Evolutionary conservation across 108 stramenopile genomes (phyloP), one percentile per base, ranked within the genome.

Genomic region (Cyclostephanos invisitatus): DNA sequence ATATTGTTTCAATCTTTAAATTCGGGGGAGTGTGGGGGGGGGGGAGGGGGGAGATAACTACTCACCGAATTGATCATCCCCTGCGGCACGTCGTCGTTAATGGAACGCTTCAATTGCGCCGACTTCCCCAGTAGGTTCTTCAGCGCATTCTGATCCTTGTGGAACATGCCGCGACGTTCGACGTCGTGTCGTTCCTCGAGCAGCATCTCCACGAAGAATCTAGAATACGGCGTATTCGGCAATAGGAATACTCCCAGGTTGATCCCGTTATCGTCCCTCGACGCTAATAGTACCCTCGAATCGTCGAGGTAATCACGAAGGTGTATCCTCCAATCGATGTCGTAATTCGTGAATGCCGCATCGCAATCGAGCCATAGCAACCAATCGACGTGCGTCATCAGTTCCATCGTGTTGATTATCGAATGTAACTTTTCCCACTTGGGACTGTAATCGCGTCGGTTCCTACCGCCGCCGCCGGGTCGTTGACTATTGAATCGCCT

Each of bases 291-390:
- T 5, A 73, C 49, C 44, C 64, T 60, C 21, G 63, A 73, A 18
- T 21, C 25, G 8, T 73, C 64, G 7, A 73, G 40, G 53, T 63
- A 36, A 14, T 18, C 10, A 10, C 40, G 35, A 2, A 73, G 32
- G 42, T 73, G 72, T 1, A 14, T 57, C 10, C 62, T 28, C 72
- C 72, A 73, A 73, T 73, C 28, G 11, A 73, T 65, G 17, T 73
- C 72, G 64, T 65, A 64, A 56, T 73, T 73, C 46, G 72, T 73
- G 64, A 73, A 73, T 28, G 72, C 72, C 7, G 72, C 64, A 65
- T 73, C 72, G 42, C 72, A 73, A 27, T 73, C 72, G 46, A 73
- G 57, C 72, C 72, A 73, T 20, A 73, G 18, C n/a, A 73, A 4
- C 72, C 72, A 73, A n/a, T 73, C 72, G 18, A 57, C 72, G 15